Conservation (phyloP, 1,284 basidiomycete genomes). For the Tremellales sp. region DNA sequence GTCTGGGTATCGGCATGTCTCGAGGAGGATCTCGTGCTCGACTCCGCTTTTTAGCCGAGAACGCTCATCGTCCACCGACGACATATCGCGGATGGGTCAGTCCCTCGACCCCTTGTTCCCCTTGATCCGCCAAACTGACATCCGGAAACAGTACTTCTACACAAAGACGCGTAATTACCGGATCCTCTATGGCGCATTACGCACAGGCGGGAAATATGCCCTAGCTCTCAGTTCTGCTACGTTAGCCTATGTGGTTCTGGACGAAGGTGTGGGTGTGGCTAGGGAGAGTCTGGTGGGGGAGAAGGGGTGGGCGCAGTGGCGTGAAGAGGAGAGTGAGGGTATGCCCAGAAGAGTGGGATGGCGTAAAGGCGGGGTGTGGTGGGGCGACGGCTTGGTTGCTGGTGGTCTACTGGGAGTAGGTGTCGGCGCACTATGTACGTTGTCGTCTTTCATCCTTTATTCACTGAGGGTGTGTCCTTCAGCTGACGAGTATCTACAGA, state of each 20-base stretch:
- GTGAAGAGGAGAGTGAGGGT: slow-evolving; percentile 6
- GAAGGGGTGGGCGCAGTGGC: slow-evolving; percentile 5
- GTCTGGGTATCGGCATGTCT: slow-evolving; percentile 40
- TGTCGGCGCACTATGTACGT: slow-evolving; percentile 38
- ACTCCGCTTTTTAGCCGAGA: slow-evolving; percentile 46
- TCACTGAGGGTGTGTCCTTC: slow-evolving; percentile 1
- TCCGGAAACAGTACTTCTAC: slow-evolving; percentile 43
- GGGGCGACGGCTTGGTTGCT: slow-evolving; percentile 41
- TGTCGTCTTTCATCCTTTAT: neutral
- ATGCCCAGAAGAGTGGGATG: slow-evolving; percentile 22
- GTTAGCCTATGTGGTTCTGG: slow-evolving; percentile 29
- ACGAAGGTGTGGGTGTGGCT: slow-evolving; percentile 36
- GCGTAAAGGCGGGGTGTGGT: slow-evolving; percentile 28
- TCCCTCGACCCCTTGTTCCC: neutral
- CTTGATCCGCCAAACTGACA: neutral
- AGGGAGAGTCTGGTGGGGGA: slow-evolving; percentile 24
- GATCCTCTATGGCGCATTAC: slow-evolving; percentile 34
- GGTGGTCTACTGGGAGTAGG: slow-evolving; percentile 33
- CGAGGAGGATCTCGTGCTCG: slow-evolving; percentile 40
- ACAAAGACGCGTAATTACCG: slow-evolving; percentile 49
- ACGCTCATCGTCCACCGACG: slow-evolving; percentile 45
- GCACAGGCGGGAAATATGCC: slow-evolving; percentile 35
- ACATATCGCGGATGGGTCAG: slow-evolving; percentile 48
- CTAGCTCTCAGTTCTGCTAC: slow-evolving; percentile 34
- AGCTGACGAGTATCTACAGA: slow-evolving; percentile 19